A percentile compares a stretch with the other conserved stretches of the same genome.
Conservation (phyloP, 768 basidiomycete genomes). For the Favolaschia claudopus region DNA sequence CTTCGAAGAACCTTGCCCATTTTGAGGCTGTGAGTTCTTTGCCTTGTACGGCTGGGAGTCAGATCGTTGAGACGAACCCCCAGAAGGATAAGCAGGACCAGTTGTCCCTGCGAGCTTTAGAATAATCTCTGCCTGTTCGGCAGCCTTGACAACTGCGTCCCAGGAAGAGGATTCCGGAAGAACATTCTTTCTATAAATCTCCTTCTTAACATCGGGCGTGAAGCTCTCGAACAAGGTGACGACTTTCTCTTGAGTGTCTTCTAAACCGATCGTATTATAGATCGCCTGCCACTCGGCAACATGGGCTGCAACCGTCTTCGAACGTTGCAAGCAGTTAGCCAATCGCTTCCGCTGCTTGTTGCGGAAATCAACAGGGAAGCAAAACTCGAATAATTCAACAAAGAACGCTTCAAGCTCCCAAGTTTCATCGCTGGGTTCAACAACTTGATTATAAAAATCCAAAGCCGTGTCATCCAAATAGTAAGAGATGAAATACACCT, state of each 20-base stretch:
- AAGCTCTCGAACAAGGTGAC: constrained; percentile 35
- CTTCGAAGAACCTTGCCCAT: too few species aligned
- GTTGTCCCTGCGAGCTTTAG: not conserved
- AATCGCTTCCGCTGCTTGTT: not conserved
- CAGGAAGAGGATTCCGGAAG: too few species aligned
- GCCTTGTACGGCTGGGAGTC: not conserved
- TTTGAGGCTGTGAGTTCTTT: not conserved
- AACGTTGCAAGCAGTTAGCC: not conserved
- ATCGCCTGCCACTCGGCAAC: constrained; percentile 32
- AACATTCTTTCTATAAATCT: too few species aligned
- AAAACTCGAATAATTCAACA: constrained; percentile 41
- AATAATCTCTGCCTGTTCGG: not conserved
- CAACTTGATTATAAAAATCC: constrained; percentile 34
- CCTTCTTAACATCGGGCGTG: constrained; percentile 17
- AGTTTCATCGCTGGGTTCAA: constrained; percentile 19
- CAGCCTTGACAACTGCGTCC: not conserved
- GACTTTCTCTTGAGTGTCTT: constrained; percentile 25
- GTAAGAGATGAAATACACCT: constrained; percentile 28
- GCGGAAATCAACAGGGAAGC: constrained; percentile 40
- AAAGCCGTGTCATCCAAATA: constrained; percentile 40
- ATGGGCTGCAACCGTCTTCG: constrained; percentile 25
- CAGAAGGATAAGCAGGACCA: not conserved
- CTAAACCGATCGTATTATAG: constrained; percentile 27
- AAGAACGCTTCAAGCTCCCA: constrained; percentile 41
- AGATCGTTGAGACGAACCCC: not conserved